A percentile compares a stretch with the other conserved stretches of the same genome.
phyloP scores from a whole-genome alignment of 495 filamentous ascomycete genomes.

The Annulohypoxylon nitens region DNA sequence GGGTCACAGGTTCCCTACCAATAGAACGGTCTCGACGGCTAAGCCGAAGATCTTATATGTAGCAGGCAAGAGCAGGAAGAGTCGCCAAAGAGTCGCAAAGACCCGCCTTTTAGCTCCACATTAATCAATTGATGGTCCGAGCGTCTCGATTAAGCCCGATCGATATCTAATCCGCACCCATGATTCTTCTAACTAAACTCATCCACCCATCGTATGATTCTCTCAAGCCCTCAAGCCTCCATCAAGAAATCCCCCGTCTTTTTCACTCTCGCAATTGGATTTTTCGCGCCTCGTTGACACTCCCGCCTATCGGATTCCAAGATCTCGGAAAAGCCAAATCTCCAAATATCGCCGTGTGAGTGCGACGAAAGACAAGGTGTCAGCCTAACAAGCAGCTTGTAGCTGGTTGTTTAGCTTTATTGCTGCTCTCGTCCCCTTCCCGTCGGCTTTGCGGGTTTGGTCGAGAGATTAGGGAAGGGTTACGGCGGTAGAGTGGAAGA shows the following conservation, averaged over 20 bases:
- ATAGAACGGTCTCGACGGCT: slow-evolving; percentile 28
- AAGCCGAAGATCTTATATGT: slow-evolving; percentile 33
- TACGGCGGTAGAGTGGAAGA: slow-evolving; percentile 10
- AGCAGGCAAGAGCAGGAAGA: slow-evolving; percentile 1
- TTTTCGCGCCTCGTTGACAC: slow-evolving; percentile 32
- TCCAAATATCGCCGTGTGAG: slow-evolving; percentile 40
- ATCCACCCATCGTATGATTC: slow-evolving; percentile 42
- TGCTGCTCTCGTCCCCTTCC: not conserved
- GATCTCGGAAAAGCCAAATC: slow-evolving; percentile 43
- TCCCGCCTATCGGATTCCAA: slow-evolving; percentile 44
- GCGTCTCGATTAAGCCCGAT: slow-evolving; percentile 46
- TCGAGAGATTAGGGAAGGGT: slow-evolving; percentile 1
- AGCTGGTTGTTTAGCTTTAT: not conserved
- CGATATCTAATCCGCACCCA: slow-evolving; percentile 23
- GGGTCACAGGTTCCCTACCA: slow-evolving; percentile 17
- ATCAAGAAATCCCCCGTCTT: slow-evolving; percentile 37
- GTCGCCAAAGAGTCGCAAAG: not conserved
- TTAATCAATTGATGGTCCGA: slow-evolving; percentile 21
- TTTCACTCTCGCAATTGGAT: slow-evolving; percentile 36
- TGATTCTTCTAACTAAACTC: slow-evolving; percentile 2
- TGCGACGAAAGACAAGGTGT: slow-evolving; percentile 27
- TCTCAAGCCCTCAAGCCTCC: slow-evolving; percentile 40
- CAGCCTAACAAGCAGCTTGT: not conserved
- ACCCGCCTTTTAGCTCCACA: not conserved
- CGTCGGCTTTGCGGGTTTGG: not conserved